Evolutionary conservation across 768 basidiomycete species (phyloP), one percentile per base, ranked within the genome.

Genomic region (Melanogaster broomeanus): DNA sequence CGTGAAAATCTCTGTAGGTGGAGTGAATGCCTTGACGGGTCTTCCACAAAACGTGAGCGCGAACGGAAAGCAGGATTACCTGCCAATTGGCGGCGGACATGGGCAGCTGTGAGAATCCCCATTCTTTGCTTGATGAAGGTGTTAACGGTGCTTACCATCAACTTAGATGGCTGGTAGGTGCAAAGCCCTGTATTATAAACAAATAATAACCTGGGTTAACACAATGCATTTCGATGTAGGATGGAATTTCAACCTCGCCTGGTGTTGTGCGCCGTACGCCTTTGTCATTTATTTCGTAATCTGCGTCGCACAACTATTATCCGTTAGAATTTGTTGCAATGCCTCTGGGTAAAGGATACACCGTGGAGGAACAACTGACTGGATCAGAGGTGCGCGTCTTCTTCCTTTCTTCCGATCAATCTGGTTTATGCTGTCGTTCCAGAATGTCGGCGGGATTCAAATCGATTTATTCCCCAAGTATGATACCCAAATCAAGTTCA

Each of bases 1-100:
- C 2, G 59, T 69, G 31, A 66, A 67, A 52, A 50, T 67, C 25
- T 69, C 61, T 8, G 60, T 67, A 15, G 64, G 67, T 28, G 66
- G 66, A 2, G 44, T 69, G 44, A 66, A 68, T 52, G 65, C 59
- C 3, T 49, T 67, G 43, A 66, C 66, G 4, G 67, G 63, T 21
- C 42, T 44, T 30, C 42, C 42, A 18, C 42, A 44, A 16, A 11
- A 44, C 24, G 18, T 12, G 19, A 44, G 30, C 19, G 18, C 27
- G 3, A 10, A 27, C 15, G 15, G 59, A 24, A 57, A 58, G 45
- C 66, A 66, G 38, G 66, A 69, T 45, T 67, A 67, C 46, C 28
- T 64, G 10, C 19, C 28, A 19, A 30, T 38, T 18, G 37, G 37
- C 3, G 37, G 37, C 9, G 4, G 3, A 18, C 10, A 2, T 18